These are phyloP conservation scores for Anthracocystis setariae DNA, from an alignment of 1,284 basidiomycete species.

Conservation along the genomic window DNA sequence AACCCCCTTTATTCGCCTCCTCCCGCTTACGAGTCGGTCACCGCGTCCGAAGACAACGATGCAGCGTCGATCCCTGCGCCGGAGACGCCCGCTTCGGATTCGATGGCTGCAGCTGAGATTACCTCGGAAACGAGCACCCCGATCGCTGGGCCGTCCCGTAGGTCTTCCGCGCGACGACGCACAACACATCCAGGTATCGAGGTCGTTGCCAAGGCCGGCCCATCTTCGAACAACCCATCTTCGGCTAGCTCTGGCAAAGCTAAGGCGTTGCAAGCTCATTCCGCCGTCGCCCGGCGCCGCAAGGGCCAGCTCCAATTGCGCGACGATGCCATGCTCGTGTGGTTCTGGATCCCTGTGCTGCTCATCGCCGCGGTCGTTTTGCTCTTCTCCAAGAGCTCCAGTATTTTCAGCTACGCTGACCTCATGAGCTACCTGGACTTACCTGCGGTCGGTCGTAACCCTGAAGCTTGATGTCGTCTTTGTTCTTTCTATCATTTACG, in stretches of 20 bases:
- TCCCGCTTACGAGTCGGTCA: slow-evolving; percentile 54
- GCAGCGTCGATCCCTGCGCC: not conserved
- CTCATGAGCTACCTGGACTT: slow-evolving; percentile 55
- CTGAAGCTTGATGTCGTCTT: slow-evolving; percentile 24
- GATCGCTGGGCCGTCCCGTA: slow-evolving; percentile 36
- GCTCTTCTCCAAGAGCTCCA: slow-evolving; percentile 55
- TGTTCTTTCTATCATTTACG: no score
- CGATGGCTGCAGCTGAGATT: not conserved
- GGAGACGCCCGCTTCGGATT: not conserved
- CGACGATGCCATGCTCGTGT: slow-evolving; percentile 88
- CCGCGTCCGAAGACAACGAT: slow-evolving; percentile 15
- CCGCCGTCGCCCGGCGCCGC: slow-evolving; percentile 28
- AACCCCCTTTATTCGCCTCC: slow-evolving; percentile 55
- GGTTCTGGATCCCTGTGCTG: slow-evolving; percentile 93
- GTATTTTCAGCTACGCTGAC: slow-evolving; percentile 58
- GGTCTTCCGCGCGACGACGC: slow-evolving; percentile 20
- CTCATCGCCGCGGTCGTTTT: slow-evolving; percentile 67
- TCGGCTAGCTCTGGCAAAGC: slow-evolving; percentile 4
- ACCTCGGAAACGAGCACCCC: slow-evolving; percentile 28
- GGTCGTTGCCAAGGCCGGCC: slow-evolving; percentile 54
- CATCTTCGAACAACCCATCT: not conserved
- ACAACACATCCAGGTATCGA: slow-evolving; percentile 7
- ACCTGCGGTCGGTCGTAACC: slow-evolving; percentile 36
- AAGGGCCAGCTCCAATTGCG: slow-evolving; percentile 41
- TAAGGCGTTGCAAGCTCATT: slow-evolving; percentile 14